A percentile compares a stretch with the other conserved stretches of the same genome.
Evolutionary conservation across 179 eudicot species (phyloP).

Genomic region (Carnegiea gigantea): DNA sequence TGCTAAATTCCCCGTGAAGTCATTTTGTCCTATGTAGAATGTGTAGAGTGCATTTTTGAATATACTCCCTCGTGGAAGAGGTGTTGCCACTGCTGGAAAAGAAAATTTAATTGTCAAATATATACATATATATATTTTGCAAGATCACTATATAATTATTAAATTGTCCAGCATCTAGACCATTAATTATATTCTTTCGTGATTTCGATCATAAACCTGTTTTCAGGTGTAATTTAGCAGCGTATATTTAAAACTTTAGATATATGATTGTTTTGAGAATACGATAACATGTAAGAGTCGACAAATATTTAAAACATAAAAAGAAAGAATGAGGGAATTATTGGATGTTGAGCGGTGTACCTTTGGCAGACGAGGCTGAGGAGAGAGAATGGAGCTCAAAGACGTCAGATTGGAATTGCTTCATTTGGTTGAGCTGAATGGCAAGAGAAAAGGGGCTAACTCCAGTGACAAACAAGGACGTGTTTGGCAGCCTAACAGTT

Average conservation of each 20-base stretch:
- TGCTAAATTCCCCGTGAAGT: slow-evolving; percentile 67
- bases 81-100: slow-evolving; percentile 35
- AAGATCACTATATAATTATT: no score
- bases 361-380: slow-evolving; percentile 11
- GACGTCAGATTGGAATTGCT: slow-evolving; percentile 53
- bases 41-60: slow-evolving; percentile 81
- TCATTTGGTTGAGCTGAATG: slow-evolving; percentile 84
- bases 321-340: neutral
- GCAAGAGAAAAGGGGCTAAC: slow-evolving; percentile 79
- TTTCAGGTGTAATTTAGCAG: no score
- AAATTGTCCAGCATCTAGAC: no score
- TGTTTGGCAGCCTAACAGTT: slow-evolving; percentile 61
- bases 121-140: no score
- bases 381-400: slow-evolving; percentile 36
- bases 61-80: slow-evolving; percentile 53
- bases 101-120: no score
- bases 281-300: no score
- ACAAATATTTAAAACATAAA: no score
- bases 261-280: no score
- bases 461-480: slow-evolving; percentile 74
- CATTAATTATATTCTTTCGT: no score
- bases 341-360: slow-evolving; percentile 4
- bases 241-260: no score
- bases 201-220: no score
- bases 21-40: slow-evolving; percentile 92